Percentiles rank a stretch among this genome's conserved stretches.
These are phyloP conservation scores for Rhodotorula sp. DNA, from an alignment of 1,284 basidiomycete genomes.

Conservation along the genomic window DNA sequence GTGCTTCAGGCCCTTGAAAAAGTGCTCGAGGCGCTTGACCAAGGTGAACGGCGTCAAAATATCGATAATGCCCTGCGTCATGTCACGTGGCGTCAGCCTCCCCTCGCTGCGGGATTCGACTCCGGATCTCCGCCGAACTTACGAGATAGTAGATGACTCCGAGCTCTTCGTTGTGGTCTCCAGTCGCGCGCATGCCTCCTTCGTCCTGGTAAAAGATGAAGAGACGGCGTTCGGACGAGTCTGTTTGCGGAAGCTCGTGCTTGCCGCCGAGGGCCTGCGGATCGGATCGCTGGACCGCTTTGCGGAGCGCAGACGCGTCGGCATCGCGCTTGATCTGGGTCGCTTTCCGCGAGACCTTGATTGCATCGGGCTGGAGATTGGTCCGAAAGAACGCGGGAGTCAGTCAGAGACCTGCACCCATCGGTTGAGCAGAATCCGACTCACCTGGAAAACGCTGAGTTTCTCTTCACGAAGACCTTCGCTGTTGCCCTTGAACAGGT, in stretches of 20 bases:
- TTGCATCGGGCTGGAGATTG: slow-evolving; percentile 60
- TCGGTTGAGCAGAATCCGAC: slow-evolving; percentile 22
- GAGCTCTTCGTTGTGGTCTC: slow-evolving; percentile 71
- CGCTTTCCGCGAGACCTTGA: slow-evolving; percentile 57
- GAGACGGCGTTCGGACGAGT: slow-evolving; percentile 69
- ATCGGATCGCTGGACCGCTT: slow-evolving; percentile 78
- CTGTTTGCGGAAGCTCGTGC: slow-evolving; percentile 65
- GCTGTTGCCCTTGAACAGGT: slow-evolving; percentile 81
- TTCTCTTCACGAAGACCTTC: slow-evolving; percentile 87
- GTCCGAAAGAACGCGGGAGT: background rate
- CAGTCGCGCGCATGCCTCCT: slow-evolving; percentile 84
- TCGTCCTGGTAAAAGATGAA: slow-evolving; percentile 97
- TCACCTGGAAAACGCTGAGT: slow-evolving; percentile 84
- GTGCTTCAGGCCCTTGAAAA: slow-evolving; percentile 85
- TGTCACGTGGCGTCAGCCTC: background rate
- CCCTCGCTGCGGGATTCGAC: background rate
- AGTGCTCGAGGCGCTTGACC: slow-evolving; percentile 79
- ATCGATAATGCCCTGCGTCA: slow-evolving; percentile 76
- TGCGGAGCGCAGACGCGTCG: slow-evolving; percentile 71
- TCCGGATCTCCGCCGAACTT: slow-evolving; percentile 20
- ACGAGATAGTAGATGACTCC: slow-evolving; percentile 80
- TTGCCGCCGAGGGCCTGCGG: slow-evolving; percentile 67
- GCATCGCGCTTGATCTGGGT: slow-evolving; percentile 55
- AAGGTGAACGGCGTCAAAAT: slow-evolving; percentile 84
- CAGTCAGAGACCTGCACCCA: background rate